Evolutionary conservation across 768 basidiomycete genomes (phyloP).

Genomic region (Boletus subcaerulescens): DNA sequence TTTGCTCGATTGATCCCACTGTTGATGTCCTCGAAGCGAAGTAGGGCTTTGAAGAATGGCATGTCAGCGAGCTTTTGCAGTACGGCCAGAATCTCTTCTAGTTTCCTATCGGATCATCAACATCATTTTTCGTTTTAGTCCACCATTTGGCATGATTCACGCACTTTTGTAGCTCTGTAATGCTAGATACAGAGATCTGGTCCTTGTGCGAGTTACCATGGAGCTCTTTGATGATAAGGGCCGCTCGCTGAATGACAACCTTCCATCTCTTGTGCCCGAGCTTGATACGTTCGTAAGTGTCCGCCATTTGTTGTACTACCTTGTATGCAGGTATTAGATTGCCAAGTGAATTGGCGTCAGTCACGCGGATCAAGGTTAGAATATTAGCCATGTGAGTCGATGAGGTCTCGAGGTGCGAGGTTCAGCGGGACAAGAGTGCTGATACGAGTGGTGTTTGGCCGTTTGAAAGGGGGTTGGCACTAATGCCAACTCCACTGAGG

Average conservation of each 20-base stretch:
- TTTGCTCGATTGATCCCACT: neutral
- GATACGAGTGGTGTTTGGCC: too few relatives aligned
- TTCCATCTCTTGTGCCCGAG: neutral
- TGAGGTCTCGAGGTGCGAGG: too few relatives aligned
- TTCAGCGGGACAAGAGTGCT: too few relatives aligned
- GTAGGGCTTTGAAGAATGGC: constrained; percentile 5
- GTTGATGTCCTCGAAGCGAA: constrained; percentile 1
- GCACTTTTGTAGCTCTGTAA: neutral
- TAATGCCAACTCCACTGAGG: too few relatives aligned
- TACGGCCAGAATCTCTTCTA: neutral
- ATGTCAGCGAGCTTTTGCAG: neutral
- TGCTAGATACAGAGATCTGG: neutral
- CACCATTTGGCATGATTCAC: neutral
- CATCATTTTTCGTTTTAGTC: too few relatives aligned
- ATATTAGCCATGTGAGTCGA: too few relatives aligned
- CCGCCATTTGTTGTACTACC: neutral
- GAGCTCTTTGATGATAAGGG: neutral
- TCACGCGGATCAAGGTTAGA: neutral
- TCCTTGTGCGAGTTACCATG: neutral
- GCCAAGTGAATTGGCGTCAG: neutral
- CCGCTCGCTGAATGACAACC: constrained; percentile 1
- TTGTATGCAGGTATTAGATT: neutral
- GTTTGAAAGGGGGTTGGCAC: too few relatives aligned
- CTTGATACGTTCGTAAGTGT: neutral
- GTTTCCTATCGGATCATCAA: neutral